Base-by-base conservation (phyloP, 108 stramenopile species). In the Stephanodiscus minutulus region DNA sequence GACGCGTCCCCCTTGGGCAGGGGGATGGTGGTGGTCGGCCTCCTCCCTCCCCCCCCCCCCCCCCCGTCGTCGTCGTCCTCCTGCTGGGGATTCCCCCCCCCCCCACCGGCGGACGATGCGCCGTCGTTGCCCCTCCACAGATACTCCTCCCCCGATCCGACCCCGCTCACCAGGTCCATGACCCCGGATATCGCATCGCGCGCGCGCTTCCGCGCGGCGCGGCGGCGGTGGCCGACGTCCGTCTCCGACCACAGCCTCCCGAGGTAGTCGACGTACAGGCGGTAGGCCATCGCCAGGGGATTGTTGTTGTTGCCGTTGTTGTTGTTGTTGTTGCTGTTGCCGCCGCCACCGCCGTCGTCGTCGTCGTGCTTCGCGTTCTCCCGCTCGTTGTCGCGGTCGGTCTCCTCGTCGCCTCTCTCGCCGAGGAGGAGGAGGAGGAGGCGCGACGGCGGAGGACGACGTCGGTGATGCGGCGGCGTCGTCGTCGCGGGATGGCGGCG, bases 201-300 rank as follows among this genome's bases (percentile, higher is more conserved):
- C 28, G 79, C 79, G n/a, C 62, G 49, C 64, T 65, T 63, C 9
- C 61, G 70, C 7, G 74, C 70, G 0, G 71, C 21, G 24, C 64
- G 61, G 33, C 60, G 53, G 5, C 79, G 68, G 10, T 76, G 69
- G 20, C 47, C 55, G 13, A 66, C 57, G 47, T 70, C 74, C 3
- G 79, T 81, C 22, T 81, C 79, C 37, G 74, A 47, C 79, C 79
- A 81, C 7, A 81, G 62, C 22, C 74, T 61, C 27, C 72, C 70
- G 35, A 81, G 72, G 69, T 81, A 81, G 52, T 76, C 75, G 29
- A 66, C 56, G 70, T 81, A 81, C 33, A 81, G 70, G 36, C 72
- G 75, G 29, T 81, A 81, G 28, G 75, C 74, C 33, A 65, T 50
- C 21, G 37, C 31, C 50, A 79, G 53, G 17, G 62, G 56, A 56